Percentiles rank a stretch among this genome's conserved stretches.
phyloP scores from a whole-genome alignment of 768 basidiomycete species.

The Nidularia sp. region DNA sequence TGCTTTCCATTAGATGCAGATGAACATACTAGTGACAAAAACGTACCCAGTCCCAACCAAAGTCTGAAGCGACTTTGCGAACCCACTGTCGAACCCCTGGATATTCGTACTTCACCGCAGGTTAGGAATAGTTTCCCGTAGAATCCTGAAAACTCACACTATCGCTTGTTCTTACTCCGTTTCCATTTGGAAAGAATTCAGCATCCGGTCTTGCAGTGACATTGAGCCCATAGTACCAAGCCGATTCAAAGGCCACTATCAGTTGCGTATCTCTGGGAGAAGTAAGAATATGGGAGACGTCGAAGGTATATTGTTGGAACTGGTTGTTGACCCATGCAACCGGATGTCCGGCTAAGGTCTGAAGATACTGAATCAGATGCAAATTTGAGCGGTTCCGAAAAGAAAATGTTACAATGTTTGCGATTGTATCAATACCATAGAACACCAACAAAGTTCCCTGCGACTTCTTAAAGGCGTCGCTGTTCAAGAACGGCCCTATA shows the following conservation, averaged over 20 bases:
- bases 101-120: slow-evolving; percentile 38
- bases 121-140: too few relatives aligned
- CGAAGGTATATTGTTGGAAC: slow-evolving; percentile 51
- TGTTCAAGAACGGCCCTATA: slow-evolving; percentile 35
- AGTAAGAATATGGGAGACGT: slow-evolving; percentile 38
- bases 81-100: slow-evolving; percentile 43
- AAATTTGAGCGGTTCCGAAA: neutral
- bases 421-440: slow-evolving; percentile 55
- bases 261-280: slow-evolving; percentile 36
- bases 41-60: slow-evolving; percentile 60
- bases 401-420: slow-evolving; percentile 40
- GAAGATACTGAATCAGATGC: neutral
- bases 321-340: slow-evolving; percentile 58
- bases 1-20: neutral
- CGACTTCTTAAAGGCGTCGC: slow-evolving; percentile 10
- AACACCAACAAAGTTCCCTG: slow-evolving; percentile 42
- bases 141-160: slow-evolving; percentile 17
- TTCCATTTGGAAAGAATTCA: slow-evolving; percentile 33
- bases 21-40: neutral
- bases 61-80: slow-evolving; percentile 49
- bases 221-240: slow-evolving; percentile 49
- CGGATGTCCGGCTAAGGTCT: slow-evolving; percentile 48
- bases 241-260: slow-evolving; percentile 49
- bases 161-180: slow-evolving; percentile 11
- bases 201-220: slow-evolving; percentile 45